Evolutionary conservation across 164 flowering plant genomes (phyloP).

Genomic region (Nelumbo lutea): DNA sequence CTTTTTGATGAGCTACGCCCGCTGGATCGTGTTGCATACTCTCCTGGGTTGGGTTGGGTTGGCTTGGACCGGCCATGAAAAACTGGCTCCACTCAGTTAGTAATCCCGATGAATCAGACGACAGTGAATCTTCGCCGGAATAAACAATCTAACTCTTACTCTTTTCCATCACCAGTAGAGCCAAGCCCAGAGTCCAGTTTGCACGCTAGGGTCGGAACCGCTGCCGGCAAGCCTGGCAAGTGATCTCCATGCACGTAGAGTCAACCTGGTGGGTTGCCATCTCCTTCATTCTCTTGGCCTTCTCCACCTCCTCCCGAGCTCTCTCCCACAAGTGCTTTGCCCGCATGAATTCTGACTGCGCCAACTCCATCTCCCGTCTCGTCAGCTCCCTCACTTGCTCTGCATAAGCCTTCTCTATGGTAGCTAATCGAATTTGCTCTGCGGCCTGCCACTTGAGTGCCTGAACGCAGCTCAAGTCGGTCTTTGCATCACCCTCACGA

Average conservation of each 20-base stretch:
- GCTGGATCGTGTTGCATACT: constrained; percentile 14
- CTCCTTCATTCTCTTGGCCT: constrained; percentile 68
- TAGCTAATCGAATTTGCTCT: constrained; percentile 81
- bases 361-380: constrained; percentile 84
- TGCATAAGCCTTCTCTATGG: constrained; percentile 87
- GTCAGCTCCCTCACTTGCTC: constrained; percentile 86
- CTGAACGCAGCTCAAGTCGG: constrained; percentile 32
- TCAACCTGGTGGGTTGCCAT: constrained; percentile 41
- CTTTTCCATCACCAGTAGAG: background rate
- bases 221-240: constrained; percentile 87
- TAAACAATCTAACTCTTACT: background rate
- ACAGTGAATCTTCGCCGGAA: background rate
- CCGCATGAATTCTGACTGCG: constrained; percentile 76
- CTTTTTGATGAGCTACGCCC: background rate
- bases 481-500: constrained; percentile 8
- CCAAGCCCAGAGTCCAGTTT: background rate
- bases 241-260: constrained; percentile 79
- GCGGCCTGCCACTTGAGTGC: constrained; percentile 77
- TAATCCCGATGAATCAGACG: background rate
- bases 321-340: constrained; percentile 85
- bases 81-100: background rate
- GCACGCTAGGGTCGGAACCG: constrained; percentile 45
- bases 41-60: constrained; percentile 1
- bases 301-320: constrained; percentile 69
- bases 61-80: constrained; percentile 2